These are phyloP conservation scores for Nemophila menziesii DNA, from an alignment of 257 asterid species.

Conservation along the genomic window DNA sequence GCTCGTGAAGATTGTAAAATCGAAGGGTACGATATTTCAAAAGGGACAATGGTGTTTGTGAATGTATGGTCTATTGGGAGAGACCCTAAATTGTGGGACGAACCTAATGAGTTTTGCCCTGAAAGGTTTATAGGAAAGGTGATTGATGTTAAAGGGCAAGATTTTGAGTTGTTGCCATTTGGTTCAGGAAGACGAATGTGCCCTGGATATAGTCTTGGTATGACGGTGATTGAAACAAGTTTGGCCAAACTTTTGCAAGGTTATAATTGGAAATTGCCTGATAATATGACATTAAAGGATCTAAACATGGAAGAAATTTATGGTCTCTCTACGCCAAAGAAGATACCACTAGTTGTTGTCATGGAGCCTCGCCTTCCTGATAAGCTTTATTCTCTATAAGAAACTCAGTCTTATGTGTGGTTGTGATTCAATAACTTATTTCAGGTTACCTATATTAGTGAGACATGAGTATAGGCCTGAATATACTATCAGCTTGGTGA, in stretches of 20 bases:
- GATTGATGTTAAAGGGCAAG: constrained; percentile 25
- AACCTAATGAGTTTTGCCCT: constrained; percentile 25
- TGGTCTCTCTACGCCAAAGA: constrained; percentile 32
- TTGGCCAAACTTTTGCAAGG: constrained; percentile 36
- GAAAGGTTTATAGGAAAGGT: constrained; percentile 25
- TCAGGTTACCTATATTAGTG: too few species aligned
- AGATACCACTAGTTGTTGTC: constrained; percentile 19
- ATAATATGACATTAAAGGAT: constrained; percentile 15
- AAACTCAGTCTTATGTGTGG: neutral
- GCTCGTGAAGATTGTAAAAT: constrained; percentile 53
- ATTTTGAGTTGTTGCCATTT: constrained; percentile 28
- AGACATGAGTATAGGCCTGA: too few species aligned
- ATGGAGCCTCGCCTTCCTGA: constrained; percentile 33
- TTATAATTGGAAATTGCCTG: constrained; percentile 25
- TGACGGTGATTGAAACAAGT: constrained; percentile 29
- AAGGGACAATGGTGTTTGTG: constrained; percentile 25
- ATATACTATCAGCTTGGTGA: too few species aligned
- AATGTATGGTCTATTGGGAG: constrained; percentile 28
- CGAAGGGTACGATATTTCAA: constrained; percentile 21
- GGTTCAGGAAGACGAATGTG: constrained; percentile 45
- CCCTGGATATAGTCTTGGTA: constrained; percentile 28
- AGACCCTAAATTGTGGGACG: constrained; percentile 29
- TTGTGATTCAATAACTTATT: too few species aligned
- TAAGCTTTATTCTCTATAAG: constrained; percentile 14
- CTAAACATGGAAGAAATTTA: constrained; percentile 34